Base-by-base conservation (phyloP, 768 basidiomycete genomes). In the Floccularia luteovirens region DNA sequence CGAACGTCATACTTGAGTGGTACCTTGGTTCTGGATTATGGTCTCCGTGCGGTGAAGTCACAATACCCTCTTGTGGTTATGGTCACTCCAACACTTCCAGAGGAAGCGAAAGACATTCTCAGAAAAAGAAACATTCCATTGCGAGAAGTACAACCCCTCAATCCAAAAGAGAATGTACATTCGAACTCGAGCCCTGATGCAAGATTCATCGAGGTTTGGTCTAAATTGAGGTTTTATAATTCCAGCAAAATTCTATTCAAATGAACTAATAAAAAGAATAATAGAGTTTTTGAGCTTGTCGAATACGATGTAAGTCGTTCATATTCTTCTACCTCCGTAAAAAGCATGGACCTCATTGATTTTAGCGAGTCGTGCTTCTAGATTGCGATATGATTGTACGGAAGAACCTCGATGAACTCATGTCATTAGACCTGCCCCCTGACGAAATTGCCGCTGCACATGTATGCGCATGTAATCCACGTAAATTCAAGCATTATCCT, bases 401-500 rank as follows among this genome's bases (percentile, higher is more conserved):
- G 60, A 70, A 62, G 36, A 91, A 88, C 53, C 90, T 94, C 81
- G 91, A 94, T 60, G 72, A 75, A 22, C 49, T 76, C 24, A 70
- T 76, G 63, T 76, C 82, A 33, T 59, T 87, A 38, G 57, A 66
- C 23, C 62, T 94, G 3, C 70, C 69, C 2, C 42, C 57, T n/a
- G 87, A 80, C 45, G 78, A 82, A 60, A 92, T 97, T 42, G 92
- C 90, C 4, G 92, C 91, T 1, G 74, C 68, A 0, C 93, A 94
- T 48, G 92, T 79, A 11, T 99, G 94, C 54, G 81, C 91, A 3
- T 99, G 94, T 64, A 99, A 99, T 60, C 94, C 93, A 5, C 74
- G 79, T 25, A 82, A 78, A 54, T 57, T 94, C 14, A 45, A 69
- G 2, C 88, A 93, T 58, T 99, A 99, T 61, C 94, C 94, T 5